These are phyloP conservation scores for Puccinia brachypodii DNA, from an alignment of 1,284 basidiomycete species.

Conservation along the genomic window DNA sequence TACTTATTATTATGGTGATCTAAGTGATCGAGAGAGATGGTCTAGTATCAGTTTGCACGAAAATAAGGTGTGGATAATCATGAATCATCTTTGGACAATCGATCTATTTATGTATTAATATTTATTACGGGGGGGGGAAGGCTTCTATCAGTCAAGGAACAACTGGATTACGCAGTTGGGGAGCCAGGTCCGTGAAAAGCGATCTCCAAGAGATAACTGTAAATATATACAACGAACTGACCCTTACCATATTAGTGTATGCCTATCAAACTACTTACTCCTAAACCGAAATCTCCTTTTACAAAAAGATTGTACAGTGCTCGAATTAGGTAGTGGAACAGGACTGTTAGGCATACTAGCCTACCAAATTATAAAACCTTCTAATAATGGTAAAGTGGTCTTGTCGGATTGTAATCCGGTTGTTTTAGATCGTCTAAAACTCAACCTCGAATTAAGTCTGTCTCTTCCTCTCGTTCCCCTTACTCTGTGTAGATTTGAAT, in stretches of 20 bases:
- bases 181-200: slow-evolving; percentile 24
- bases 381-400: background rate
- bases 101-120: background rate
- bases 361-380: background rate
- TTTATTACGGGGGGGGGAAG: background rate
- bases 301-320: background rate
- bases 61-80: slow-evolving; percentile 30
- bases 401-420: slow-evolving; percentile 23
- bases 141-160: slow-evolving; percentile 42
- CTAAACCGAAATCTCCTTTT: slow-evolving; percentile 2
- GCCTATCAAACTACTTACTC: slow-evolving; percentile 40
- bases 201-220: background rate
- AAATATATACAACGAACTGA: background rate
- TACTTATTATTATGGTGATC: slow-evolving; percentile 36
- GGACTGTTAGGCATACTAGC: slow-evolving; percentile 34
- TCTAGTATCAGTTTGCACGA: slow-evolving; percentile 12
- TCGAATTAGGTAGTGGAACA: slow-evolving; percentile 42
- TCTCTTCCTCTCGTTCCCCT: background rate
- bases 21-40: slow-evolving; percentile 12
- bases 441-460: slow-evolving; percentile 32
- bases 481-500: background rate
- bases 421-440: slow-evolving; percentile 30
- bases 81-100: background rate
- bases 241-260: too few relatives aligned
- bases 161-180: slow-evolving; percentile 43